Conservation (phyloP, 169 alveolate genomes). For the Cryptosporidium viatorum region DNA sequence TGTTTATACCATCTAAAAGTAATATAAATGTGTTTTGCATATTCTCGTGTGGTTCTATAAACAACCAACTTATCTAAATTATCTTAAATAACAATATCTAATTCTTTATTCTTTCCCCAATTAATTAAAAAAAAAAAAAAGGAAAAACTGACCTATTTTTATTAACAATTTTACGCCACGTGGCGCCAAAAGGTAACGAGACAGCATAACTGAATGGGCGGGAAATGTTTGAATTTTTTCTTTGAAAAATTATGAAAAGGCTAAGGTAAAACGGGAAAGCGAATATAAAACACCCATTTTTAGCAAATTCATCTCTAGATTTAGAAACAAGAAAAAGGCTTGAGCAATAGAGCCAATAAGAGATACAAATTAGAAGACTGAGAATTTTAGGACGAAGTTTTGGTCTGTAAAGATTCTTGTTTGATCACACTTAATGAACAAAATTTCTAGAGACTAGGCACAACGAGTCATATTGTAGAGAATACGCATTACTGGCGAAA, state of each 20-base stretch:
- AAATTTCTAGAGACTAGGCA: background rate
- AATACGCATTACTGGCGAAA: background rate
- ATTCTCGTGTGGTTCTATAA: too few relatives aligned
- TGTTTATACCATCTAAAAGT: too few relatives aligned
- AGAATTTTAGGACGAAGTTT: background rate
- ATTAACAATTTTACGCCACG: background rate
- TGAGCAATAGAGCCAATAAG: background rate
- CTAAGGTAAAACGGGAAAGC: background rate
- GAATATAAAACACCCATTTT: background rate
- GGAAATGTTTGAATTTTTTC: background rate
- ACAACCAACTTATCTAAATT: too few relatives aligned
- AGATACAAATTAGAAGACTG: background rate
- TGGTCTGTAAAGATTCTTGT: background rate
- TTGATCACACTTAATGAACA: background rate
- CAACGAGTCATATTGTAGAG: background rate
- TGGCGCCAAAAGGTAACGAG: constrained; percentile 34
- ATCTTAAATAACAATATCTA: too few relatives aligned
- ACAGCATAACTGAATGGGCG: constrained; percentile 3
- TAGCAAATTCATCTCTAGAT: background rate
- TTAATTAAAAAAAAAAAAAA: too few relatives aligned
- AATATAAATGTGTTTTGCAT: too few relatives aligned
- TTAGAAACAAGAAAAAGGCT: background rate
- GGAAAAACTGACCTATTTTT: too few relatives aligned
- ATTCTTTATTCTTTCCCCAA: too few relatives aligned
- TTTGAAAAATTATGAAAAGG: background rate